Conservation (phyloP, 345 rosid genomes). For the Nasturtium officinale region DNA sequence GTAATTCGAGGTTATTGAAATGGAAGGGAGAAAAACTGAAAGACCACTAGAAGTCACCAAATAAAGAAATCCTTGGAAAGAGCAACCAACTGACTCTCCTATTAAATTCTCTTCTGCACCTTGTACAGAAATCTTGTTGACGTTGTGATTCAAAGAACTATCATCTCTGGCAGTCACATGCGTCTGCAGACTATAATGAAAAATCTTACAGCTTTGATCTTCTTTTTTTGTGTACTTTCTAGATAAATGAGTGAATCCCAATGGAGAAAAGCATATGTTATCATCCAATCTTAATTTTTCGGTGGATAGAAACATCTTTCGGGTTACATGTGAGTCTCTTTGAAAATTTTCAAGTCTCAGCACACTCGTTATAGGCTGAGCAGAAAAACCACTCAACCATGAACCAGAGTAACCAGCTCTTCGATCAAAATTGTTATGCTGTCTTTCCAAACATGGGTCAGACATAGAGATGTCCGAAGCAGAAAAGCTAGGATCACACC, state of each 20-base stretch:
- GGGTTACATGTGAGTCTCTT: constrained; percentile 46
- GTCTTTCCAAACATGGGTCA: constrained; percentile 41
- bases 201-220: constrained; percentile 46
- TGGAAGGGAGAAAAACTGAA: constrained; percentile 85
- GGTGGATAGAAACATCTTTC: constrained; percentile 63
- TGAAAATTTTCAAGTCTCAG: constrained; percentile 43
- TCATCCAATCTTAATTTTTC: constrained; percentile 65
- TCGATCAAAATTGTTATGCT: constrained; percentile 40
- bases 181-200: constrained; percentile 62
- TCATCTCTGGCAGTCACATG: constrained; percentile 57
- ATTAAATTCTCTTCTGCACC: constrained; percentile 53
- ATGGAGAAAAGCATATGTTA: constrained; percentile 70
- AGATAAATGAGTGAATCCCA: constrained; percentile 78
- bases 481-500: constrained; percentile 33
- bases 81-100: constrained; percentile 82
- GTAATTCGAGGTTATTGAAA: constrained; percentile 59
- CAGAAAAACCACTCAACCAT: constrained; percentile 55
- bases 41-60: constrained; percentile 80
- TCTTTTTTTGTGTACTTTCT: constrained; percentile 50
- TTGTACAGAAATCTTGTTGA: constrained; percentile 33
- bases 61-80: constrained; percentile 82
- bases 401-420: constrained; percentile 44
- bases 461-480: constrained; percentile 31
- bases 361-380: constrained; percentile 46
- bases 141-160: constrained; percentile 49